Base-by-base conservation (phyloP, 495 filamentous ascomycete genomes). In the Aspergillus funiculosus region DNA sequence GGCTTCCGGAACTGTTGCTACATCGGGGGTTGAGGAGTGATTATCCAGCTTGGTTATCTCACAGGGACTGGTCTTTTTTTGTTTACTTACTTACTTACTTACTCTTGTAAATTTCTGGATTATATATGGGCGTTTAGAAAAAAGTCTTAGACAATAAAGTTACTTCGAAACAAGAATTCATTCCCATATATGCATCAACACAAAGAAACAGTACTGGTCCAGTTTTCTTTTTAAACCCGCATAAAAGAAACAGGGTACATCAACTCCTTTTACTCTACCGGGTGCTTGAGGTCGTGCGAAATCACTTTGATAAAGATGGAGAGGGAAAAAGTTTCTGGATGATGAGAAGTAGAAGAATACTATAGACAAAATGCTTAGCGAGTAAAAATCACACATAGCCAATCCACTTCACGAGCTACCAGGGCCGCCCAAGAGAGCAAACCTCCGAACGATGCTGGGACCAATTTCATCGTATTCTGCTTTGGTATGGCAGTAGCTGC, bases 401-500 rank as follows among this genome's bases (percentile, higher is more conserved):
- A 20, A 29, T 9, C 27, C 25, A 29, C 34, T 55, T 60, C 64
- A 76, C 41, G 68, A 69, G 62, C 74, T 78, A 56, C 92, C 92
- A 20, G 92, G 92, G 7, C 92, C 92, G 63, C 92, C 92, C 48
- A 98, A 75, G 48, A 97, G 72, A 27, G 91, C 91, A 66, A 96
- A 98, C 63, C 92, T 81, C 66, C 92, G 80, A 36, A 97, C 92
- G 64, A 98, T 95, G 61, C 86, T 86, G 19, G 91, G 89, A 26
- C 91, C 90, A 57, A 89, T 86, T 75, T 95, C 90, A 66, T 94
- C 86, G 63, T 95, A 95, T 72, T 85, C 81, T 26, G 88, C 90
- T 76, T 98, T 98, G 36, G 92, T 98, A 66, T 98, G 92, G 72
- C 92, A 98, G 73, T 96, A 97, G 64, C 87, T 94, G 61, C 87